Percentiles rank a stretch among this genome's conserved stretches.
phyloP scores from a whole-genome alignment of 371 early-diverging fungal genomes.

The Actinomortierella ambigua region DNA sequence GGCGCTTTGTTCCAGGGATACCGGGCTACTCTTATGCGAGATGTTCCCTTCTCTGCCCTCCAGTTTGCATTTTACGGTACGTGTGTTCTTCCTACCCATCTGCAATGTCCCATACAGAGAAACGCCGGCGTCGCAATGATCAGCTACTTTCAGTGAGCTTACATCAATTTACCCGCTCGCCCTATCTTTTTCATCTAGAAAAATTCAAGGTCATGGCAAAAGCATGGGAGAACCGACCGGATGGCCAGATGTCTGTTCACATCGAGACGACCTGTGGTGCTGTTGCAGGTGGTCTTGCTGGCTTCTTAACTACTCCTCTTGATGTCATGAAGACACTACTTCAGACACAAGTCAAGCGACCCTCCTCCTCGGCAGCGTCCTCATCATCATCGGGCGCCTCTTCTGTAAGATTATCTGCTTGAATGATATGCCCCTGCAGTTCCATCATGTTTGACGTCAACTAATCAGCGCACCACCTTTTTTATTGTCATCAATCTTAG shows the following conservation, averaged over 20 bases:
- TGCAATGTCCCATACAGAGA: too few species aligned
- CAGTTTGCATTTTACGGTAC: slow-evolving; percentile 78
- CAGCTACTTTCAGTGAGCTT: too few species aligned
- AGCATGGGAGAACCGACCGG: slow-evolving; percentile 40
- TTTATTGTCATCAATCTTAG: slow-evolving; percentile 1
- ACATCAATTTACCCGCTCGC: not conserved
- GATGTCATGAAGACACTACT: slow-evolving; percentile 74
- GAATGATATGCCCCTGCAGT: too few species aligned
- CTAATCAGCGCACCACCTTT: slow-evolving; percentile 1
- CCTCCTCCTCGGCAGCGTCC: slow-evolving; percentile 18
- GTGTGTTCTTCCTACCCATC: not conserved
- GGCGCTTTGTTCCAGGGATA: slow-evolving; percentile 72
- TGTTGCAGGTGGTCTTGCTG: slow-evolving; percentile 71
- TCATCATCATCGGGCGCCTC: not conserved
- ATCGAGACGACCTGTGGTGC: slow-evolving; percentile 65
- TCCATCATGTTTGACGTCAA: too few species aligned
- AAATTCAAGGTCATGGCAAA: slow-evolving; percentile 46
- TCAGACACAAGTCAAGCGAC: slow-evolving; percentile 64
- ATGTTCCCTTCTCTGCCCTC: slow-evolving; percentile 75
- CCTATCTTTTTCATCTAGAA: slow-evolving; percentile 18
- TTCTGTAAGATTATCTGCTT: too few species aligned
- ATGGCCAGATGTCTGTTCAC: slow-evolving; percentile 51
- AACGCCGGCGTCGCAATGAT: too few species aligned
- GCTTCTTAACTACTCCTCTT: slow-evolving; percentile 71
- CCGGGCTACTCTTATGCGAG: slow-evolving; percentile 67